Base-by-base conservation (phyloP, 2,329 filamentous ascomycete genomes). In the Exophiala viscosa region DNA sequence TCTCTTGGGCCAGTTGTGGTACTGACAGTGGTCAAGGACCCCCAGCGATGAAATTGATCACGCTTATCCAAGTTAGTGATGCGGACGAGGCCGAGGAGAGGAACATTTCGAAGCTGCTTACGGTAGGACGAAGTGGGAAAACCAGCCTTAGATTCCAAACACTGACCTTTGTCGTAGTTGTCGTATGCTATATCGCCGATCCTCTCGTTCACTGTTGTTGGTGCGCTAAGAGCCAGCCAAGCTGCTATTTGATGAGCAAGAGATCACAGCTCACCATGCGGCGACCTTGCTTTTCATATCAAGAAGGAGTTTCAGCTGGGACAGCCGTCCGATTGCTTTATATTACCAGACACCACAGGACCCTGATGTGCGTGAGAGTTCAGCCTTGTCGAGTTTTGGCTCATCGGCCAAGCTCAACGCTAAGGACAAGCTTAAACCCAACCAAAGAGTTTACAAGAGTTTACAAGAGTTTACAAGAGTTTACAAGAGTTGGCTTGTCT, bases 11-110 rank as follows among this genome's bases (percentile, higher is more conserved):
- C 10, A 18, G 18, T 3, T n/a, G 36, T 17, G n/a, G 14, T 15
- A 10, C 11, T 13, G 34, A 13, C 34, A 13, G 18, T 10, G 0
- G 78, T 2, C 8, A 39, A 42, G 40, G 80, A 0, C 79, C 78
- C 15, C 76, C 78, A 1, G 77, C 79, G 0, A 71, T 81, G 73
- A 77, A 78, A 28, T 64, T 82, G 18, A 75, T 77, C 3, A 77
- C 81, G 50, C 68, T 80, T 48, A 66, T 69, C 6, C 65, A 68
- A 41, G 65, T 69, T 3, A 65, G 71, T 18, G 72, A 71, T 3
- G 68, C 68, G n/a, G 70, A 70, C 10, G 71, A 76, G 42, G 59
- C 63, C 31, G 72, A 79, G 63, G 80, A 79, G 66, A 75, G 79
- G 72, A 72, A 70, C 10, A 76, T 81, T 60, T 76, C 77, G 1